Base-by-base conservation (phyloP, 1,284 basidiomycete genomes). In the Peniophora sp. region DNA sequence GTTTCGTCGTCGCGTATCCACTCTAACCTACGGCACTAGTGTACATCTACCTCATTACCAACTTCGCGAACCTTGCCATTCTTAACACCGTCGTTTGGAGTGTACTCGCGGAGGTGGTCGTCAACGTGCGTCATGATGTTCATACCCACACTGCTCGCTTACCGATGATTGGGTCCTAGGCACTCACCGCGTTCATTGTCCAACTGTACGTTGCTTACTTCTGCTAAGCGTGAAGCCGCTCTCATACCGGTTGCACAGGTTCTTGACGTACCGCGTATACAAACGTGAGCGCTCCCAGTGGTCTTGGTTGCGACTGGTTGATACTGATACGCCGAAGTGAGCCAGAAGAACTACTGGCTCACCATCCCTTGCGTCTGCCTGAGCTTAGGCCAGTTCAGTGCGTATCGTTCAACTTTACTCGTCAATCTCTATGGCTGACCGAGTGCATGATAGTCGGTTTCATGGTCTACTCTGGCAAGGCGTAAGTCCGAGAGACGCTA, bases 41-140 rank as follows among this genome's bases (percentile, higher is more conserved):
- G 3, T 84, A 84, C 56, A 68, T 66, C 3, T 83, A 84, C 57
- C 58, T 75, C 3, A 60, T 85, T 48, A 72, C 70, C 10, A 64
- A 79, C 52, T 82, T 71, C 55, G 68, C 68, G 27, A 64, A 73
- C 24, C 58, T 58, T 0, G 46, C 52, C 0, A 56, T 63, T 24
- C 69, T 82, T 3, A 50, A 42, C 0, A 20, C 17, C 6, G 43
- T 45, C 20, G 43, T 45, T 5, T 45, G 58, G 56, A 0, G 60
- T 41, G 37, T 41, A n/a, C 37, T 41, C n/a, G 15, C n/a, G 37
- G 34, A 20, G 44, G n/a, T 24, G 24, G n/a, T 50, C 17, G 43
- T 51, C 42, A 47, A 49, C 24, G 37, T 41, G 18, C 15, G 37
- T 41, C 18, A n/a, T n/a, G n/a, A n/a, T n/a, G n/a, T n/a, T n/a